Conservation (phyloP, 495 filamentous ascomycete genomes). For the Neurospora sp. region DNA sequence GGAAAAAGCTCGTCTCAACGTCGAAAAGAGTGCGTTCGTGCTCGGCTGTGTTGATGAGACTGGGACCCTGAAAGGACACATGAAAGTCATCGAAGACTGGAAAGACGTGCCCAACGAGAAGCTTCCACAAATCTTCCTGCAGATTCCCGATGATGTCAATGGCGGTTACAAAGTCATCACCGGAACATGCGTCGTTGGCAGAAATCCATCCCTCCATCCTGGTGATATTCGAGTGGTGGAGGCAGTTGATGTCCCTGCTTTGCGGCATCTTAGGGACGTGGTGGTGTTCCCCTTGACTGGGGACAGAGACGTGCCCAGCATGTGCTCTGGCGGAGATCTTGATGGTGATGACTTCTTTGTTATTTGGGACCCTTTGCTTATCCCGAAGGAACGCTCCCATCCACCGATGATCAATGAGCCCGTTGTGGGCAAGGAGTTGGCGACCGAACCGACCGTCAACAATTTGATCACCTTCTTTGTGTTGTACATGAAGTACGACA, state of each 20-base stretch:
- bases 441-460: conserved; percentile 44
- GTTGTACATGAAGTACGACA: conserved; percentile 86
- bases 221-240: conserved; percentile 84
- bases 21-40: conserved; percentile 76
- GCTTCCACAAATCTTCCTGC: conserved; percentile 83
- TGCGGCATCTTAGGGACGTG: conserved; percentile 70
- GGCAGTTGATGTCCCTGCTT: conserved; percentile 64
- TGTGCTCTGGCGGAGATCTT: conserved; percentile 94
- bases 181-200: conserved; percentile 73
- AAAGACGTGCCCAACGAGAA: conserved; percentile 29
- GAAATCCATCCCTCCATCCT: conserved; percentile 91
- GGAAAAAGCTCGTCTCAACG: conserved; percentile 79
- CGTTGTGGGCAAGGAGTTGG: conserved; percentile 18
- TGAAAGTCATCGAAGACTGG: conserved; percentile 10
- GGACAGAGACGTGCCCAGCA: conserved; percentile 75
- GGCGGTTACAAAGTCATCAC: conserved; percentile 54
- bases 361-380: conserved; percentile 76
- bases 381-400: conserved; percentile 59
- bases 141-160: conserved; percentile 46
- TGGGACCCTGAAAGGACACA: conserved; percentile 58
- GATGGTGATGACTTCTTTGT: conserved; percentile 95
- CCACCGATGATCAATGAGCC: conserved; percentile 52
- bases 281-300: conserved; percentile 81
- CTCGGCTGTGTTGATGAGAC: conserved; percentile 89
- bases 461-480: conserved; percentile 83